Evolutionary conservation across 805 yeast genomes (phyloP), one percentile per base, ranked within the genome.

Genomic region (Nakazawaea anatomiae): DNA sequence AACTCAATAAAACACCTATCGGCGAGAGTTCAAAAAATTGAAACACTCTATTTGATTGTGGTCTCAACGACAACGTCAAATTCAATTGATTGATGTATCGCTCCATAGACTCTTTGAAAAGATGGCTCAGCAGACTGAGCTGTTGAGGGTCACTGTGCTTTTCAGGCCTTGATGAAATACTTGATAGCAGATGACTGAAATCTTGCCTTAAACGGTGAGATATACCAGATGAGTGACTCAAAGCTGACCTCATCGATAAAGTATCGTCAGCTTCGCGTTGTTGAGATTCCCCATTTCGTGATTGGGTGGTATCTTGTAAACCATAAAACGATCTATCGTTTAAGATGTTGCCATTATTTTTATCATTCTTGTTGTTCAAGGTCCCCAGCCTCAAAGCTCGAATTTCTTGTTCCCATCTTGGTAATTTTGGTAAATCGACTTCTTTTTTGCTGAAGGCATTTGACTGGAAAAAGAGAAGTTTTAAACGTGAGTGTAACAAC

Each of bases 21-120:
- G 96, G 95, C 0, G 97, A 90, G 12, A 94, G 69, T 60, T 94
- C 99, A 53, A 92, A 80, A 63, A 94, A 94, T 54, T 86, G 91
- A 59, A 94, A 86, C 9, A 94, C 63, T 52, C 85, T 74, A 61
- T 89, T 90, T 0, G 95, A 83, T 59, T 89, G 96, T 0, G 96
- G 89, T 46, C 84, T 77, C 60, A 89, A 74, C 1, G 85, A 76
- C 44, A 88, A 75, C 4, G 77, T 69, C 14, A 73, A 66, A 48
- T 85, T 75, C 54, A 94, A 68, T 14, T 77, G 74, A 44, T 80
- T 78, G 50, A 94, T 72, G 62, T 91, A 94, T 4, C 73, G 71
- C 57, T 87, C 90, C 42, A 94, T 69, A 25, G 72, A 74, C 50
- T 67, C 57, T 52, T 72, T 62, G 58, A 71, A 74, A 29, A 70